Conservation (phyloP, 768 basidiomycete genomes). For the Mrakia blollopis region DNA sequence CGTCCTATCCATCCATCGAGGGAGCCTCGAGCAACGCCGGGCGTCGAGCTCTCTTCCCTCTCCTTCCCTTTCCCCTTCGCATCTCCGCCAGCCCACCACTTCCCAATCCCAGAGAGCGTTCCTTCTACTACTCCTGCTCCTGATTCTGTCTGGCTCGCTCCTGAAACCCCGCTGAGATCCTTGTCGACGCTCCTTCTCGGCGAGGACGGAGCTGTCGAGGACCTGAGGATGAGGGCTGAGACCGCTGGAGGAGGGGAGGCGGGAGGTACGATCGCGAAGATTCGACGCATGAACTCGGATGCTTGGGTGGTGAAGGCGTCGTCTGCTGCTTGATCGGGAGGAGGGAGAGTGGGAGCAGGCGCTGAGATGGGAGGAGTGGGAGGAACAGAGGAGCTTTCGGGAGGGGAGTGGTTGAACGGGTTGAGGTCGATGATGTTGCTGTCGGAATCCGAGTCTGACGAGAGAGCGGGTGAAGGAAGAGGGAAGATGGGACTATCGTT, state of each 20-base stretch:
- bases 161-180: not conserved
- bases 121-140: not conserved
- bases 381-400: not conserved
- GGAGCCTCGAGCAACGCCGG: not conserved
- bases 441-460: not conserved
- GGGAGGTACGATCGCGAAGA: constrained; percentile 32
- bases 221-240: not conserved
- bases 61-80: constrained; percentile 14
- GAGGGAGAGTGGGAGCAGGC: not conserved
- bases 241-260: not conserved
- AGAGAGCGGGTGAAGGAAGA: constrained; percentile 3
- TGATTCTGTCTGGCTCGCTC: not conserved
- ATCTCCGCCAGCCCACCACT: constrained; percentile 13
- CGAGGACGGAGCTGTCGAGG: not conserved
- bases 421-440: constrained; percentile 30
- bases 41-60: not conserved
- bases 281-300: constrained; percentile 22
- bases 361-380: not conserved
- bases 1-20: not conserved
- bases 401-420: constrained; percentile 25
- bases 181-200: not conserved
- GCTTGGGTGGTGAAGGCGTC: constrained; percentile 7
- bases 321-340: constrained; percentile 3
- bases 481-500: not conserved
- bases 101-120: not conserved